These are phyloP conservation scores for Lagerstroemia fauriei DNA, from an alignment of 441 rosid species.

Conservation along the genomic window DNA sequence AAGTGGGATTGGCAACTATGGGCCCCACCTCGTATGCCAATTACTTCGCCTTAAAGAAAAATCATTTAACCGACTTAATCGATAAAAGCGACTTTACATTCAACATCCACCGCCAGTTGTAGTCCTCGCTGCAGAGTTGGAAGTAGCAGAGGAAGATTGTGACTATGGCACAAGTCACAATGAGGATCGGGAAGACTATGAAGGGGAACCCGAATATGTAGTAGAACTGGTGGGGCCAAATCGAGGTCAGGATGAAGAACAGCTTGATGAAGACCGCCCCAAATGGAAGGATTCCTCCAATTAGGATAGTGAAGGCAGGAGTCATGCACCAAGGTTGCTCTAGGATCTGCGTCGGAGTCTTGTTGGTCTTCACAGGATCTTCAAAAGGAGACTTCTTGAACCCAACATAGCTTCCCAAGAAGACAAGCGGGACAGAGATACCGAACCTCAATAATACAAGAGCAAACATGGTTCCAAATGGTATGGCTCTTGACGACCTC, in stretches of 20 bases:
- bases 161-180: constrained; percentile 87
- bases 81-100: too few species aligned
- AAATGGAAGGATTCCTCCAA: constrained; percentile 86
- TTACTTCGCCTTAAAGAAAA: too few species aligned
- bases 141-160: constrained; percentile 85
- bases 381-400: constrained; percentile 65
- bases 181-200: constrained; percentile 71
- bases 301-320: constrained; percentile 72
- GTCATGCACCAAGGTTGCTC: constrained; percentile 85
- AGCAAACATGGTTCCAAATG: constrained; percentile 90
- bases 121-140: constrained; percentile 90
- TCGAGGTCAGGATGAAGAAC: constrained; percentile 84
- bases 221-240: constrained; percentile 91
- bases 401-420: constrained; percentile 74
- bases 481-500: constrained; percentile 85
- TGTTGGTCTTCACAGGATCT: constrained; percentile 83
- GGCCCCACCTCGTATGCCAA: too few species aligned
- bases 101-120: constrained; percentile 98
- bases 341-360: constrained; percentile 82
- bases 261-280: constrained; percentile 89
- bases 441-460: constrained; percentile 87
- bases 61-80: too few species aligned
- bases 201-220: constrained; percentile 91
- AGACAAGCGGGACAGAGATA: constrained; percentile 82
- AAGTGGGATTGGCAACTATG: too few species aligned